Evolutionary conservation across 1,284 basidiomycete genomes (phyloP).

Genomic region (Farysia itapuensis): DNA sequence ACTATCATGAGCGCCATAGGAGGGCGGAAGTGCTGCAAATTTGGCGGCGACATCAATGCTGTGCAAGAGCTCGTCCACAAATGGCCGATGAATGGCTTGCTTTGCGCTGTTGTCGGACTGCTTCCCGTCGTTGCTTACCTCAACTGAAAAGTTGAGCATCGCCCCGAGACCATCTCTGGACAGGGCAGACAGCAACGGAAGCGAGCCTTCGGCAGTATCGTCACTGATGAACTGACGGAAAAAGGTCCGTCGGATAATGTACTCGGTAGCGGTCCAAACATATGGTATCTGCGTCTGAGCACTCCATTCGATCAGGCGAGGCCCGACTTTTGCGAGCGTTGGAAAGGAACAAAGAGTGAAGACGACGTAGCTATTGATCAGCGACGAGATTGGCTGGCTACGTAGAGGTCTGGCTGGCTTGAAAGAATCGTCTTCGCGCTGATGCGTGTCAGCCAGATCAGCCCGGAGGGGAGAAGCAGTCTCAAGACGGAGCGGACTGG

Average conservation of each 20-base stretch:
- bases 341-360: constrained; percentile 79
- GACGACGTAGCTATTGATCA: constrained; percentile 75
- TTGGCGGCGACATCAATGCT: constrained; percentile 39
- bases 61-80: constrained; percentile 42
- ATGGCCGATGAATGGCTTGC: constrained; percentile 25
- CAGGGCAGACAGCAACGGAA: constrained; percentile 70
- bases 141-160: constrained; percentile 82
- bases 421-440: constrained; percentile 24
- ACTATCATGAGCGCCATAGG: constrained; percentile 16
- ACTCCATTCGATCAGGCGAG: constrained; percentile 67
- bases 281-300: constrained; percentile 70
- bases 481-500: constrained; percentile 27
- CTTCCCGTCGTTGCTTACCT: constrained; percentile 68
- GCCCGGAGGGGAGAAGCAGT: background rate
- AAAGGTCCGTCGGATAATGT: constrained; percentile 77
- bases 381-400: constrained; percentile 50
- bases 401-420: constrained; percentile 24
- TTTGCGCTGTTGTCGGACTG: constrained; percentile 66
- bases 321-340: constrained; percentile 74
- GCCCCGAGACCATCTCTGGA: constrained; percentile 68
- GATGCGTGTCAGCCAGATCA: constrained; percentile 13
- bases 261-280: constrained; percentile 70
- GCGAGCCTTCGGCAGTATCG: constrained; percentile 72
- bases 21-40: constrained; percentile 22
- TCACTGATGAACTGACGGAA: constrained; percentile 88